Evolutionary conservation across 192 early-diverging fungal genomes (phyloP).

Genomic region (Backusella mclennaniae): DNA sequence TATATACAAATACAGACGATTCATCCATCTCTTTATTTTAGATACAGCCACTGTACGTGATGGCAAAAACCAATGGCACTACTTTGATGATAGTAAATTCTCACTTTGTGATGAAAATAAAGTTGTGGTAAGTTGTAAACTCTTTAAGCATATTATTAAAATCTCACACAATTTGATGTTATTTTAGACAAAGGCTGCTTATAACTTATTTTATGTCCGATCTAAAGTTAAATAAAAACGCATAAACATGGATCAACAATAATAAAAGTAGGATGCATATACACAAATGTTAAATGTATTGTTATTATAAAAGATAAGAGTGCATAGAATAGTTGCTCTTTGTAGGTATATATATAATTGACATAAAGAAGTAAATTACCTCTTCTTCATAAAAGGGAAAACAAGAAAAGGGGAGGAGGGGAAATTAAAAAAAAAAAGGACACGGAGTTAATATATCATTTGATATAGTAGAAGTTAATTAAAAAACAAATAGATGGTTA

Average conservation of each 20-base stretch:
- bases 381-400: neutral
- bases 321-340: neutral
- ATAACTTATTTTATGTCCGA: constrained; percentile 58
- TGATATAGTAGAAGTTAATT: neutral
- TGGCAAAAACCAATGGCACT: constrained; percentile 69
- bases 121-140: constrained; percentile 47
- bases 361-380: neutral
- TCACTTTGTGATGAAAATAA: constrained; percentile 52
- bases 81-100: constrained; percentile 82
- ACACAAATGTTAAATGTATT: neutral
- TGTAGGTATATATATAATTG: neutral
- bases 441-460: neutral
- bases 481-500: neutral
- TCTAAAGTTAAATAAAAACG: constrained; percentile 21
- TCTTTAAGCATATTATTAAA: neutral
- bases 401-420: neutral
- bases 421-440: neutral
- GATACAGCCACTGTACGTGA: constrained; percentile 70
- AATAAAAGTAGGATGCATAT: neutral
- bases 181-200: constrained; percentile 50
- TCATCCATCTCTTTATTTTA: neutral
- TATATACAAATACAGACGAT: constrained; percentile 20
- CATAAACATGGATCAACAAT: neutral
- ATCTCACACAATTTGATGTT: too few species aligned
- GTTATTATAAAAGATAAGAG: neutral